Evolutionary conservation across 2,329 filamentous ascomycete genomes (phyloP).

Genomic region (Aspergillus novofumigatus): DNA sequence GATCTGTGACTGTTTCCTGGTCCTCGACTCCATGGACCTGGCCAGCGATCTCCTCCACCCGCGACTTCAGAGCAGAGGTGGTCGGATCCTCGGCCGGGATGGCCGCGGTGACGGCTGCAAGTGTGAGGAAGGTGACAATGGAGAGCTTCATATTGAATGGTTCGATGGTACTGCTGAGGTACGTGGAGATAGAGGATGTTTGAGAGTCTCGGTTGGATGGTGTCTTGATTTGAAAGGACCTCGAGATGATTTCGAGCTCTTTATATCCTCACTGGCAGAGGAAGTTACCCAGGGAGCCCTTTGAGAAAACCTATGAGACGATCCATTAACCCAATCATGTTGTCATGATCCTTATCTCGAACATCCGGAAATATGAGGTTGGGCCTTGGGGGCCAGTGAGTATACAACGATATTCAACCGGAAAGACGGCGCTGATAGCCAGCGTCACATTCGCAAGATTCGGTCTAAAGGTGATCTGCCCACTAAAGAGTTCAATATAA

Average conservation of each 20-base stretch:
- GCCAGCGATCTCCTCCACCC: slow-evolving; percentile 12
- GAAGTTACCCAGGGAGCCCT: neutral
- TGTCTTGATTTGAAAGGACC: neutral
- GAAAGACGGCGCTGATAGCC: neutral
- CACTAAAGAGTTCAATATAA: neutral
- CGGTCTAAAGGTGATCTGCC: neutral
- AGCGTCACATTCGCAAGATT: neutral
- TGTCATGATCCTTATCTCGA: neutral
- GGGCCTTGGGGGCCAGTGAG: neutral
- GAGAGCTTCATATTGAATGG: slow-evolving; percentile 22
- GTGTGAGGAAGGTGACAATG: slow-evolving; percentile 26
- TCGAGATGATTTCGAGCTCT: neutral
- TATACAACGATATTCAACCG: neutral
- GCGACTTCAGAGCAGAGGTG: slow-evolving; percentile 8
- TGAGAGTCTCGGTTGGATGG: neutral
- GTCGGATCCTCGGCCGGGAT: slow-evolving; percentile 11
- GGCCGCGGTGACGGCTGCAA: slow-evolving; percentile 27
- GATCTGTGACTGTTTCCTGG: slow-evolving; percentile 4
- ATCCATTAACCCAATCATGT: neutral
- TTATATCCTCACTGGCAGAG: slow-evolving; percentile 4
- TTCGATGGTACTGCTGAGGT: slow-evolving; percentile 7
- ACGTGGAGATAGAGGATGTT: neutral
- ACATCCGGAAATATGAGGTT: neutral
- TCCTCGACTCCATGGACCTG: slow-evolving; percentile 8
- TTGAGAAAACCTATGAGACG: neutral